A percentile compares a stretch with the other conserved stretches of the same genome.
phyloP scores from a whole-genome alignment of 2,329 filamentous ascomycete genomes.

The Simplicillium sp. region DNA sequence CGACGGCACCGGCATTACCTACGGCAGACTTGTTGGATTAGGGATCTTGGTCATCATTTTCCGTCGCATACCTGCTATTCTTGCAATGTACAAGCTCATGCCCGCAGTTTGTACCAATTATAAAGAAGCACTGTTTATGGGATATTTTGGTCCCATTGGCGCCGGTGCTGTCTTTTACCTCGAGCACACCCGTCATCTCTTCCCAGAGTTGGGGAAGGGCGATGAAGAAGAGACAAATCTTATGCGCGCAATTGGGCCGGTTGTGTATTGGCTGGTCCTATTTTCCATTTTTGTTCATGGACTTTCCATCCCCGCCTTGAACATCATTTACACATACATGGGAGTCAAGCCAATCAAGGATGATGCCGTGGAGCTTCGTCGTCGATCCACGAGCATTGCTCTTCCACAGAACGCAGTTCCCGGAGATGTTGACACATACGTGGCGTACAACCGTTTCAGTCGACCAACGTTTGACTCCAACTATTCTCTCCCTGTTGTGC shows the following conservation, averaged over 20 bases:
- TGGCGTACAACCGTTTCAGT: constrained; percentile 39
- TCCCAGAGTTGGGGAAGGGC: constrained; percentile 22
- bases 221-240: constrained; percentile 24
- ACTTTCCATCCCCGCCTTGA: constrained; percentile 35
- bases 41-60: constrained; percentile 43
- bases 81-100: constrained; percentile 46
- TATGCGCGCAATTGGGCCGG: constrained; percentile 20
- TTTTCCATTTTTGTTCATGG: constrained; percentile 37
- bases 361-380: constrained; percentile 27
- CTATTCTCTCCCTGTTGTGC: constrained; percentile 1
- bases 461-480: constrained; percentile 18
- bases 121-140: constrained; percentile 52
- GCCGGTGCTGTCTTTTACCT: constrained; percentile 71
- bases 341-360: constrained; percentile 32
- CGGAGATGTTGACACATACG: constrained; percentile 25
- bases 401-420: constrained; percentile 29
- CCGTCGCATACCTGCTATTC: constrained; percentile 46
- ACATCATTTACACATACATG: constrained; percentile 25
- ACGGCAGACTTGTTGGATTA: constrained; percentile 37
- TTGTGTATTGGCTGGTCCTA: constrained; percentile 10
- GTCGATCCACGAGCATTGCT: constrained; percentile 23
- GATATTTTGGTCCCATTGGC: constrained; percentile 67
- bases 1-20: constrained; percentile 40
- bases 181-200: constrained; percentile 32
- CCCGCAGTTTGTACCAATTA: constrained; percentile 38